Percentiles rank a stretch among this genome's conserved stretches.
These are phyloP conservation scores for Sporobolomyces roseus DNA, from an alignment of 768 basidiomycete species.

Conservation along the genomic window DNA sequence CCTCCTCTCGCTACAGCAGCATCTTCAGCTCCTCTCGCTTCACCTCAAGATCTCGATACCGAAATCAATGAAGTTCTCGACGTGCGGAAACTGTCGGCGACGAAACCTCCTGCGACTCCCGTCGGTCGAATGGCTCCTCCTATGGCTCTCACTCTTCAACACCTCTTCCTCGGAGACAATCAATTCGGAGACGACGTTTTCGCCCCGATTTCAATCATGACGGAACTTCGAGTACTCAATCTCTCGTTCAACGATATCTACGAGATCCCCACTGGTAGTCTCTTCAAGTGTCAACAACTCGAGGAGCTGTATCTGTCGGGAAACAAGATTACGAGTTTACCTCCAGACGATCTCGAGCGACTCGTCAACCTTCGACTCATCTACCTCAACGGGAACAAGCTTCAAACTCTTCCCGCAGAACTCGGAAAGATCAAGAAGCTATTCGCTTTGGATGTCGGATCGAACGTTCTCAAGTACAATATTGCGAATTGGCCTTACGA, in stretches of 20 bases:
- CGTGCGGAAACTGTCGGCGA: conserved; percentile 51
- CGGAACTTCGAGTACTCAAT: conserved; percentile 75
- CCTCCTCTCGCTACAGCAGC: conserved; percentile 47
- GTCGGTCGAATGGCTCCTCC: conserved; percentile 52
- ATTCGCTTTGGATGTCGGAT: conserved; percentile 82
- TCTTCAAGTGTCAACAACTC: conserved; percentile 64
- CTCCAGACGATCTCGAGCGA: conserved; percentile 77
- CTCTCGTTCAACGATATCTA: conserved; percentile 91
- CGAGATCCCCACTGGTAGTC: conserved; percentile 74
- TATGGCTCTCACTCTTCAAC: conserved; percentile 67
- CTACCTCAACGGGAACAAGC: conserved; percentile 84
- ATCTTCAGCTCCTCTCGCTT: conserved; percentile 1
- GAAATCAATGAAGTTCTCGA: conserved; percentile 46
- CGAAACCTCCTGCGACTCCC: conserved; percentile 28
- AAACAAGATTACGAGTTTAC: conserved; percentile 85
- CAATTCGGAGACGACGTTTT: conserved; percentile 73
- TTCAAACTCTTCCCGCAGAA: conserved; percentile 88
- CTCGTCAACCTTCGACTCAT: conserved; percentile 67
- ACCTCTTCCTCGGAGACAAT: conserved; percentile 87
- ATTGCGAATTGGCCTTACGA: conserved; percentile 98
- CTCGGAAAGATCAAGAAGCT: conserved; percentile 74
- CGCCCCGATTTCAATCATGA: conserved; percentile 67
- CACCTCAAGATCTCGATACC: conserved; percentile 1
- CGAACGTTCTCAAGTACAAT: conserved; percentile 90
- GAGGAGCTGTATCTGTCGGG: conserved; percentile 90